Base-by-base conservation (phyloP, 2,329 filamentous ascomycete genomes). In the Epichloe gansuensis region DNA sequence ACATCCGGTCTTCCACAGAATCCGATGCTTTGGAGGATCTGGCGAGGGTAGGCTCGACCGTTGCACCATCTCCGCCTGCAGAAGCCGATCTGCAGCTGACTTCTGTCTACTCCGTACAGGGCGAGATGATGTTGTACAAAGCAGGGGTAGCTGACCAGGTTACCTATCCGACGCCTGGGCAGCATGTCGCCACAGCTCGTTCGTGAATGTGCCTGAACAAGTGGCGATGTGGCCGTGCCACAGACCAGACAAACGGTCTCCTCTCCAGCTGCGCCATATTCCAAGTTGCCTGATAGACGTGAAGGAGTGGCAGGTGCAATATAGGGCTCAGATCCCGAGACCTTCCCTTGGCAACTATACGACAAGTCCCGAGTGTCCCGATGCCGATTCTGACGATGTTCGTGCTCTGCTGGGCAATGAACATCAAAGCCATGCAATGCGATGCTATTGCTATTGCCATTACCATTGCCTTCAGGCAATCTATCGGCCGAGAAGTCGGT, bases 61-160 rank as follows among this genome's bases (percentile, higher is more conserved):
- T 51, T 28, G 42, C 49, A 51, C 49, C 34, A 51, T 51, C 42
- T 46, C 49, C 41, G 49, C 49, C 41, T 51, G 42, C 49, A 51
- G 49, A 45, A 51, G 35, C 49, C 21, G 49, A 51, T 51, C 34
- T 46, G 43, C 42, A 46, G 49, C n/a, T 45, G 49, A 17, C 6
- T 9, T 51, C 42, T 15, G 34, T 51, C 21, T 8, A 31, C 28
- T 31, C 28, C 7, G 28, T 31, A 28, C 5, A 17, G 42, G 23
- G 34, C 42, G 34, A 48, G 25, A 31, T 42, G 37, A 46, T 46
- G 49, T 51, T 31, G 42, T 12, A 34, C 49, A 46, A 5, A 39
- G 21, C 49, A 39, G 42, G 34, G 35, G 28, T 44, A 13, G 21
- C 21, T 13, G 17, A 7, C 17, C 7, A 31, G 21, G 17, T 31